Conservation (phyloP, 805 yeast species). For the Wickerhamiella occidentalis region DNA sequence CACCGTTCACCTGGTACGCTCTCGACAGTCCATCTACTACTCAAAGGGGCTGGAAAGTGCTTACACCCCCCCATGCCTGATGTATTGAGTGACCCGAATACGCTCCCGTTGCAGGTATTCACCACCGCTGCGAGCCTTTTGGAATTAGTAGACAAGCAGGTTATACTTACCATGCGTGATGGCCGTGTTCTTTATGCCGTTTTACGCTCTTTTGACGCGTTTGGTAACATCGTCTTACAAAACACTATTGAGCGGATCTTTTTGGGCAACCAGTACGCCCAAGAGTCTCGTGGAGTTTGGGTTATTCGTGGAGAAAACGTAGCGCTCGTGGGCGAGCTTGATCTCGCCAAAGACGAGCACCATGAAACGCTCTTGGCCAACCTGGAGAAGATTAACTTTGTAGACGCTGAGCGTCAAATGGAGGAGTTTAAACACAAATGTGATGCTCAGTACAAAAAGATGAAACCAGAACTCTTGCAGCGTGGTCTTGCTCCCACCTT, state of each 20-base stretch:
- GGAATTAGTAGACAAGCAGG: constrained; percentile 37
- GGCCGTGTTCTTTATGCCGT: constrained; percentile 83
- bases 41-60: not conserved
- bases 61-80: constrained; percentile 16
- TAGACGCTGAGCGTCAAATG: constrained; percentile 41
- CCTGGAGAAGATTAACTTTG: constrained; percentile 48
- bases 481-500: constrained; percentile 5
- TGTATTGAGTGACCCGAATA: constrained; percentile 24
- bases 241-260: constrained; percentile 77
- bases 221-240: constrained; percentile 78
- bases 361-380: constrained; percentile 36
- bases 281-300: constrained; percentile 64
- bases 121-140: constrained; percentile 35
- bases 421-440: constrained; percentile 15
- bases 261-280: constrained; percentile 49
- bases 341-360: constrained; percentile 71
- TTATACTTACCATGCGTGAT: constrained; percentile 77
- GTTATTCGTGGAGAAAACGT: constrained; percentile 94
- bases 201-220: constrained; percentile 89
- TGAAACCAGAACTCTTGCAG: not conserved
- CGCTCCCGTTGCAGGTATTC: constrained; percentile 33
- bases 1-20: too few species aligned
- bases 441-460: not conserved
- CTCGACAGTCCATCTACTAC: too few species aligned
- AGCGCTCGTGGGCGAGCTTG: constrained; percentile 86